Evolutionary conservation across 305 asterid genomes (phyloP).

Genomic region (Ilex paraguariensis): DNA sequence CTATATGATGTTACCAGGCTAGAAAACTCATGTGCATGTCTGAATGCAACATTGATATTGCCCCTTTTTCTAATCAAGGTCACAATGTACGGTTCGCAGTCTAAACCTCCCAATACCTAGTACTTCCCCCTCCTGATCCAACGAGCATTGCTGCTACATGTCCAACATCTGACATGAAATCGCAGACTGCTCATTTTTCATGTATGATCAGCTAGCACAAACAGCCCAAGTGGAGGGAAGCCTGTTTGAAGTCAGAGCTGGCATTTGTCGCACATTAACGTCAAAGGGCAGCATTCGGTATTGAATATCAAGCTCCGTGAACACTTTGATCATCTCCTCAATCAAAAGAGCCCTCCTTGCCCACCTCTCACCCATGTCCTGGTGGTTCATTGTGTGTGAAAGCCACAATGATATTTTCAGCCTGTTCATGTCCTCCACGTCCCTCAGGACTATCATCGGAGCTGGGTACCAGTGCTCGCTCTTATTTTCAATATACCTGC

Average conservation of each 20-base stretch:
- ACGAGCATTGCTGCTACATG: too few relatives aligned
- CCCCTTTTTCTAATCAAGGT: too few relatives aligned
- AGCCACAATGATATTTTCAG: slow-evolving; percentile 72
- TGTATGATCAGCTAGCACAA: background rate
- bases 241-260: slow-evolving; percentile 39
- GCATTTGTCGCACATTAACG: slow-evolving; percentile 57
- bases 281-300: slow-evolving; percentile 69
- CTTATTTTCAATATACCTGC: slow-evolving; percentile 57
- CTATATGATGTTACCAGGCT: too few relatives aligned
- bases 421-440: slow-evolving; percentile 75
- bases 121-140: too few relatives aligned
- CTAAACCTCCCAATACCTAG: too few relatives aligned
- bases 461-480: slow-evolving; percentile 72
- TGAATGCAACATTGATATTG: too few relatives aligned
- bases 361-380: slow-evolving; percentile 89
- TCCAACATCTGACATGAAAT: too few relatives aligned
- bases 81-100: too few relatives aligned
- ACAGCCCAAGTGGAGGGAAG: slow-evolving; percentile 64
- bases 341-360: slow-evolving; percentile 57
- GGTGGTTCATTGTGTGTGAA: slow-evolving; percentile 63
- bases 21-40: too few relatives aligned
- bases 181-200: too few relatives aligned
- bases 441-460: slow-evolving; percentile 68
- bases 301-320: slow-evolving; percentile 71
- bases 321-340: slow-evolving; percentile 63